These are phyloP conservation scores for Kwoniella newhampshirensis DNA, from an alignment of 768 basidiomycete species.

Conservation along the genomic window DNA sequence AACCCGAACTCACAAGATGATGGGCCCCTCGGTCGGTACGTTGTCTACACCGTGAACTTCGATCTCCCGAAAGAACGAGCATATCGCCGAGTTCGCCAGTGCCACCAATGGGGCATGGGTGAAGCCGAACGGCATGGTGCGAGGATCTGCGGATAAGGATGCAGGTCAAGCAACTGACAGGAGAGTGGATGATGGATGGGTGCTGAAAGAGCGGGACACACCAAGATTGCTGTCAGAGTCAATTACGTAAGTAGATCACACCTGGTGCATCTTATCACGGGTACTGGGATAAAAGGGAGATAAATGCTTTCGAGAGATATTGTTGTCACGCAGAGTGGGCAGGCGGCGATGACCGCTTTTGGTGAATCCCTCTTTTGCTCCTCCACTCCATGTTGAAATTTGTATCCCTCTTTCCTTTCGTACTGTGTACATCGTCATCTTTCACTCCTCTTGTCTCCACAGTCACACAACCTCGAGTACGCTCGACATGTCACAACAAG, in stretches of 20 bases:
- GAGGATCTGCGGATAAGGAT: background rate
- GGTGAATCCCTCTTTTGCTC: slow-evolving; percentile 1
- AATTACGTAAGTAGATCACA: too few species aligned
- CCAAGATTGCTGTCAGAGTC: too few species aligned
- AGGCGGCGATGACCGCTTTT: slow-evolving; percentile 4
- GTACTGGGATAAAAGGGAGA: background rate
- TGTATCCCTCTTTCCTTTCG: background rate
- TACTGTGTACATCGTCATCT: background rate
- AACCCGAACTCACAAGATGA: slow-evolving; percentile 74
- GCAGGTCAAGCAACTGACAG: too few species aligned
- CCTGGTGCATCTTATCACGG: too few species aligned
- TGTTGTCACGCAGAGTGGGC: too few species aligned
- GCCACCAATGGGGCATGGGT: slow-evolving; percentile 70
- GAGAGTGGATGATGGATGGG: too few species aligned
- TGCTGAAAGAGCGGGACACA: too few species aligned
- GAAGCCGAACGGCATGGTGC: slow-evolving; percentile 53
- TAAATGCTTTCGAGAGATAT: slow-evolving; percentile 2
- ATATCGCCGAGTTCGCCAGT: slow-evolving; percentile 70
- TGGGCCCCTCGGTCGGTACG: slow-evolving; percentile 81
- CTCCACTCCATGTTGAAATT: background rate
- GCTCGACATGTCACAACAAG: slow-evolving; percentile 9
- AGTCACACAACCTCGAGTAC: background rate
- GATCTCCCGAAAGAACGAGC: slow-evolving; percentile 85
- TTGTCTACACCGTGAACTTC: slow-evolving; percentile 83
- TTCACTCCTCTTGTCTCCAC: slow-evolving; percentile 1